Conservation (phyloP, 192 early-diverging fungal species). For the Mortierella claussenii region DNA sequence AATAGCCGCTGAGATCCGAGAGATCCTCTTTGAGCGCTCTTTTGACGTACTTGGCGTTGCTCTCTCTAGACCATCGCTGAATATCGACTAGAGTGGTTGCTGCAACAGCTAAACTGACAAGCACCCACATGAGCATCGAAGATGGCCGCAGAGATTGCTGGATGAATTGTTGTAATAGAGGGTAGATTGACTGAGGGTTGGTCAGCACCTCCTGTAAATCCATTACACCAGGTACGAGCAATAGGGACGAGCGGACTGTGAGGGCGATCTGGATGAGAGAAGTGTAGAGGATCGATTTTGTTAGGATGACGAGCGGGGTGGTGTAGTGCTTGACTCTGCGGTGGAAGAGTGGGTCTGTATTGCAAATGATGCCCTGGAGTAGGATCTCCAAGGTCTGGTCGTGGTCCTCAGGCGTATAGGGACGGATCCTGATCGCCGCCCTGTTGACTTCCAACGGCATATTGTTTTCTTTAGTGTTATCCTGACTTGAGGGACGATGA, state of each 20-base stretch:
- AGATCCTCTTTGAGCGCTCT: conserved; percentile 24
- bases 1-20: conserved; percentile 24
- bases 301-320: conserved; percentile 24
- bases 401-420: conserved; percentile 21
- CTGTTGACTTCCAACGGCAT: too few relatives aligned
- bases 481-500: too few relatives aligned
- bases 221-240: neutral
- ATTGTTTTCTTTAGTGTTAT: too few relatives aligned
- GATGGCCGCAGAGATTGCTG: conserved; percentile 17
- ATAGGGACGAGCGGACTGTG: too few relatives aligned
- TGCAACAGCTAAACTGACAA: conserved; percentile 3
- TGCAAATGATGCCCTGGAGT: conserved; percentile 3
- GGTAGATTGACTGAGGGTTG: neutral
- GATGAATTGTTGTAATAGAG: conserved; percentile 14
- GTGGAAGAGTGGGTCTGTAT: conserved; percentile 2
- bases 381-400: conserved; percentile 32
- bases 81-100: neutral
- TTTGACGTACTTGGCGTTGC: conserved; percentile 5
- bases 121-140: conserved; percentile 10
- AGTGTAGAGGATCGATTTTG: conserved; percentile 13
- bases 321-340: neutral
- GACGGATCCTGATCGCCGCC: too few relatives aligned
- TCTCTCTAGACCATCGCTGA: neutral
- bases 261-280: conserved; percentile 20
- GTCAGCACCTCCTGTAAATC: neutral